Evolutionary conservation across 495 filamentous ascomycete genomes (phyloP).

Genomic region (Penicillium parvum): DNA sequence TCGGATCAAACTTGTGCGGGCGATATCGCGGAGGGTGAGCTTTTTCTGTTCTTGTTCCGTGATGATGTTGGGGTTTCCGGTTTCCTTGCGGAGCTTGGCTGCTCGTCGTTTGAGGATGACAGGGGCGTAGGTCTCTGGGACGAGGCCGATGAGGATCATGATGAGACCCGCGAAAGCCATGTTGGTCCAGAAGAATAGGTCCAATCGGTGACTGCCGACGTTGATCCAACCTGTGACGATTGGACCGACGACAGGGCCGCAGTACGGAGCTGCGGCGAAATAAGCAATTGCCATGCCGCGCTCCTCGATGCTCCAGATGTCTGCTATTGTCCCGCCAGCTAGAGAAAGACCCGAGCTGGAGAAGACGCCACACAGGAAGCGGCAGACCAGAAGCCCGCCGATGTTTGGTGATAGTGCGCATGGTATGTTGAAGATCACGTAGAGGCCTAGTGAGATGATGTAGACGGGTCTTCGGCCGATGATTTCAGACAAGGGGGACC

Average conservation of each 20-base stretch:
- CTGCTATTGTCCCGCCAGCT: conserved; percentile 57
- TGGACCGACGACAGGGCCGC: conserved; percentile 55
- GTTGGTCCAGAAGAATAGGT: conserved; percentile 49
- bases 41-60: conserved; percentile 42
- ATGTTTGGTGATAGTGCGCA: conserved; percentile 55
- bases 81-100: conserved; percentile 49
- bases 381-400: conserved; percentile 48
- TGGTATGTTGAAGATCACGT: conserved; percentile 55
- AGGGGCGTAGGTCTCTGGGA: conserved; percentile 62
- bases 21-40: conserved; percentile 32
- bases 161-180: conserved; percentile 42
- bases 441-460: conserved; percentile 46
- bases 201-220: conserved; percentile 49
- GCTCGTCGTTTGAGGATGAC: conserved; percentile 57
- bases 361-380: conserved; percentile 57
- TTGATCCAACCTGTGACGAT: conserved; percentile 56
- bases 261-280: conserved; percentile 51
- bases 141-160: conserved; percentile 42
- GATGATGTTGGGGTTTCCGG: conserved; percentile 52
- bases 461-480: conserved; percentile 60
- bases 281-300: conserved; percentile 57
- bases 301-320: conserved; percentile 57
- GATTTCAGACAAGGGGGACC: conserved; percentile 70
- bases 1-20: conserved; percentile 43
- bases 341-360: conserved; percentile 57